Base-by-base conservation (phyloP, 768 basidiomycete species). In the Lactarius pseudohatsudake region DNA sequence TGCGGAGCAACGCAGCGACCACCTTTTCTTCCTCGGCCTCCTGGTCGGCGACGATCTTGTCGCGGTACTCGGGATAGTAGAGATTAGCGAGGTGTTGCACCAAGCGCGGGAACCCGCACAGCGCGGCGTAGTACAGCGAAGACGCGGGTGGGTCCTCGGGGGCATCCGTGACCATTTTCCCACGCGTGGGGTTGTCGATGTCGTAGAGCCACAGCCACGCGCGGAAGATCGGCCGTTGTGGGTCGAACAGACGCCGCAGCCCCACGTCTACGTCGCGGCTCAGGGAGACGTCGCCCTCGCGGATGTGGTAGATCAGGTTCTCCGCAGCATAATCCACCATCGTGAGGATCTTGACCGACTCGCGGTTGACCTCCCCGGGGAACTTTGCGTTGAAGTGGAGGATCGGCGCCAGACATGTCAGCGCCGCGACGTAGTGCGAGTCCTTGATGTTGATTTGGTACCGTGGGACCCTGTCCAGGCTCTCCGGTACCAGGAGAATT, bases 151-250 rank as follows among this genome's bases (percentile, higher is more conserved):
- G 61, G 11, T 43, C 59, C 28, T 59, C 54, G 10, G 66, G 62
- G 8, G 9, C 9, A 26, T 59, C 57, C 18, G 66, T 63, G 2
- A 53, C 40, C 62, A 60, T 63, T n/a, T 53, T 20, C 6, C 32
- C 62, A 26, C 66, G 53, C 15, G 28, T 34, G 13, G 66, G 66
- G 28, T 63, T 60, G 32, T 67, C 62, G 34, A 64, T 59, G 57
- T 67, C 66, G 26, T 63, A 15, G 8, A 67, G 26, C 62, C 62
- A 67, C 11, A 63, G 45, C 66, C 66, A 67, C 32, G 62, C 53
- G 1, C 41, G 38, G n/a, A 67, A 67, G 1, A 56, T 63, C n/a
- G 57, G 57, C 4, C 8, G 4, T 13, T 63, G 62, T 18, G 58
- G 66, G 3, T 54, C 43, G 43, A 63, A 67, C 32, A 67, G 22